Percentiles rank a stretch among this genome's conserved stretches.
These are phyloP conservation scores for Cylindrodendrum hubeiense DNA, from an alignment of 2,329 filamentous ascomycete genomes.

Conservation along the genomic window DNA sequence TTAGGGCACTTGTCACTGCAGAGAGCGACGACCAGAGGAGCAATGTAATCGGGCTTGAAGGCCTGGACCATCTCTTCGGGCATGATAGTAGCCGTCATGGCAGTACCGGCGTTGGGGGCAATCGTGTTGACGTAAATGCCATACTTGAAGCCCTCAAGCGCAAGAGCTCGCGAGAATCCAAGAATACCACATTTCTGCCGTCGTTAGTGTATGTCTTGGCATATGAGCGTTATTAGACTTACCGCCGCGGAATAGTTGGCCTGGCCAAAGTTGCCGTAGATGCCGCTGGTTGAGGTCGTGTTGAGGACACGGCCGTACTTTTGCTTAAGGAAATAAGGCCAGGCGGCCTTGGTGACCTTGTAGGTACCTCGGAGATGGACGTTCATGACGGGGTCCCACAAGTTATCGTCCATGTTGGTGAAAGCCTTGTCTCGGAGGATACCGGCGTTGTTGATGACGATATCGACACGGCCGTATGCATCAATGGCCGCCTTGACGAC, in stretches of 20 bases:
- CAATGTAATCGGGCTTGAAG: constrained; percentile 99
- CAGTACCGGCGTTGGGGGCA: constrained; percentile 95
- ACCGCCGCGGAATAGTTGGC: constrained; percentile 95
- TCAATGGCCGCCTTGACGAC: constrained; percentile 96
- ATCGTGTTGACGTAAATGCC: constrained; percentile 99
- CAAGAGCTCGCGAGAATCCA: constrained; percentile 92
- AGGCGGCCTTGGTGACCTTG: constrained; percentile 96
- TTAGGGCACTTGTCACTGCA: constrained; percentile 87
- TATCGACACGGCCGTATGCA: constrained; percentile 91
- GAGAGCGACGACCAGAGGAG: constrained; percentile 89
- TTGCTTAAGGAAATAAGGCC: constrained; percentile 98
- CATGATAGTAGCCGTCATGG: constrained; percentile 94
- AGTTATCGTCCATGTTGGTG: constrained; percentile 93
- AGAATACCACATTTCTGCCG: constrained; percentile 90
- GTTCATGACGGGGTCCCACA: constrained; percentile 92
- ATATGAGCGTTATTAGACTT: constrained; percentile 53
- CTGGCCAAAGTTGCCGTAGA: constrained; percentile 99
- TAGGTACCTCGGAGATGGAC: constrained; percentile 96
- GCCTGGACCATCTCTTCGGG: constrained; percentile 98
- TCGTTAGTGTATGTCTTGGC: constrained; percentile 30
- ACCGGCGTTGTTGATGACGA: constrained; percentile 97
- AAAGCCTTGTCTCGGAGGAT: constrained; percentile 99
- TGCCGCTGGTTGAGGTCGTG: constrained; percentile 95
- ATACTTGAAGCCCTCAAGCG: constrained; percentile 94
- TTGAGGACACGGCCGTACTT: constrained; percentile 98